Evolutionary conservation across 371 early-diverging fungal genomes (phyloP), one percentile per base, ranked within the genome.

Genomic region (Circinella minor): DNA sequence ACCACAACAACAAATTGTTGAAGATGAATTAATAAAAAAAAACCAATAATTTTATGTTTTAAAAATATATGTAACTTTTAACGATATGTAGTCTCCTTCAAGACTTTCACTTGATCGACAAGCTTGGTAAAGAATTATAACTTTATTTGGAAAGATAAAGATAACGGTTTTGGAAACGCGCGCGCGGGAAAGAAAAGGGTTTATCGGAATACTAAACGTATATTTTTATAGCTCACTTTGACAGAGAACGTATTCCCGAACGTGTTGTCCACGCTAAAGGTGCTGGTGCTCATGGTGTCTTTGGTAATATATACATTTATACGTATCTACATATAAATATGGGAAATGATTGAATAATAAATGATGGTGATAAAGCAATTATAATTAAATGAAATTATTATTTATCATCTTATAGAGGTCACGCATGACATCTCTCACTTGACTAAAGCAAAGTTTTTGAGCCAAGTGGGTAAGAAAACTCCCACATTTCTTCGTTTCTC

Each of bases 211-310:
- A 20, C 8, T 27, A 17, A 38, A 18, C 20, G 6, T 54, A 6
- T 54, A n/a, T 15, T 54, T 54, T n/a, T 54, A n/a, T 54, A 54
- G 54, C 54, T 54, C 94, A 92, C 81, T 94, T 94, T 85, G 93
- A 93, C 81, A 90, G 90, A 67, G 94, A 94, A 78, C 88, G 94
- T 68, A 89, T 91, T 64, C 93, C 93, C 36, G 93, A 93, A 71
- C 90, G 93, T 71, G 94, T 93, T 63, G 93, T 93, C 63, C 93
- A 94, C 70, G 94, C 94, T 80, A 91, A 91, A 73, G 93, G 93
- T 43, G 91, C 90, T 68, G 93, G 92, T 66, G 93, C 93, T 61
- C 92, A 92, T 74, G 94, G 94, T 61, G 83, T 88, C 77, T 93
- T 94, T 80, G 90, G 88, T 87, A 80, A 51, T 1, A 37, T 13